Conservation (phyloP, 257 asterid genomes). For the Coffea eugenioides region DNA sequence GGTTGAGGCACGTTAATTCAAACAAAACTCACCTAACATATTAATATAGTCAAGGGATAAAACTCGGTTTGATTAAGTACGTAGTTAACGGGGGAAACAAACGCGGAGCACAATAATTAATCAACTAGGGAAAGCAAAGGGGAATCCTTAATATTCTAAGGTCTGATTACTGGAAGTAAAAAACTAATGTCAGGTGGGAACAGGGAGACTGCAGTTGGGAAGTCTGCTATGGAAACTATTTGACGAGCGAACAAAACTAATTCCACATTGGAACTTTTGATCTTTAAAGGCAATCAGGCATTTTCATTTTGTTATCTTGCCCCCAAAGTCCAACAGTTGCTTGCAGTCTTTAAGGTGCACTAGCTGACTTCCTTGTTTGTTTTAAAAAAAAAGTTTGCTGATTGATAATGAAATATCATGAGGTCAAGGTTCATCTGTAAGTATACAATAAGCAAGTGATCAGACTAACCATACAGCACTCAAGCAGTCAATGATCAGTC, state of each 20-base stretch:
- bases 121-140: too few relatives aligned
- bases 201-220: background rate
- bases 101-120: background rate
- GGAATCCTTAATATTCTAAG: background rate
- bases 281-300: background rate
- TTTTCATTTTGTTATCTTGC: background rate
- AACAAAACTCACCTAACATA: slow-evolving; percentile 2
- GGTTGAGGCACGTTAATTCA: background rate
- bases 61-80: background rate
- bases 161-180: background rate
- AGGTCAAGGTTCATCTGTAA: background rate
- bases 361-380: background rate
- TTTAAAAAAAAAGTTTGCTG: background rate
- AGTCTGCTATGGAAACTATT: slow-evolving; percentile 1
- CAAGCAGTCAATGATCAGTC: background rate
- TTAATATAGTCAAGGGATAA: background rate
- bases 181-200: background rate
- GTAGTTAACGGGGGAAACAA: background rate
- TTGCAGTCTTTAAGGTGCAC: background rate
- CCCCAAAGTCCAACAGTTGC: background rate
- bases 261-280: background rate
- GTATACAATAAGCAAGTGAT: background rate
- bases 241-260: slow-evolving; percentile 5
- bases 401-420: background rate
- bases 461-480: background rate